Evolutionary conservation across 805 yeast species (phyloP).

Genomic region (Priceomyces castillae): DNA sequence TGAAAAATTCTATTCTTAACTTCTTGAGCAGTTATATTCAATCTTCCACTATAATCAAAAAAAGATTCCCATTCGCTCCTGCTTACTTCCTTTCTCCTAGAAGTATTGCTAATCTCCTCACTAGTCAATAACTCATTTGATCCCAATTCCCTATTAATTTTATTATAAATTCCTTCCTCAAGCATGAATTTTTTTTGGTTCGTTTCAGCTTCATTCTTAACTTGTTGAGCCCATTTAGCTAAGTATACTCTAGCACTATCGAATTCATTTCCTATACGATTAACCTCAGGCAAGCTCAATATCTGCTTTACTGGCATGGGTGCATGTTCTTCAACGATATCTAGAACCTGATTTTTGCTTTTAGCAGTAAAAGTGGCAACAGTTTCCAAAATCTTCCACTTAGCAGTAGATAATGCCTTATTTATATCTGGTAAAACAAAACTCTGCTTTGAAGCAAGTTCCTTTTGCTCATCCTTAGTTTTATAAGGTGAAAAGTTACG

Average conservation of each 20-base stretch:
- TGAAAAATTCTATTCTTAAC: constrained; percentile 84
- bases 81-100: constrained; percentile 66
- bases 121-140: constrained; percentile 54
- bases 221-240: constrained; percentile 95
- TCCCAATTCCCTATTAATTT: constrained; percentile 62
- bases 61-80: constrained; percentile 78
- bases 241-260: constrained; percentile 88
- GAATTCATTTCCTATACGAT: constrained; percentile 79
- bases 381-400: constrained; percentile 83
- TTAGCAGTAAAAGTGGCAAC: constrained; percentile 70
- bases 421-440: constrained; percentile 38
- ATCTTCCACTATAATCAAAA: constrained; percentile 76
- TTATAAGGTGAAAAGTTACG: constrained; percentile 50
- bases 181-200: constrained; percentile 51
- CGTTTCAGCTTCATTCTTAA: constrained; percentile 82
- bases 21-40: constrained; percentile 70
- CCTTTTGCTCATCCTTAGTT: constrained; percentile 7
- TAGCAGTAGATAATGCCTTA: constrained; percentile 60
- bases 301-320: constrained; percentile 60
- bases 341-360: constrained; percentile 53
- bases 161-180: constrained; percentile 57
- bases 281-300: constrained; percentile 75
- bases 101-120: constrained; percentile 56
- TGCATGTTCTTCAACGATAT: constrained; percentile 59
- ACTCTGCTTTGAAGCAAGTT: constrained; percentile 12